phyloP scores from a whole-genome alignment of 495 filamentous ascomycete genomes.

The Aspergillus incahuasiensis region DNA sequence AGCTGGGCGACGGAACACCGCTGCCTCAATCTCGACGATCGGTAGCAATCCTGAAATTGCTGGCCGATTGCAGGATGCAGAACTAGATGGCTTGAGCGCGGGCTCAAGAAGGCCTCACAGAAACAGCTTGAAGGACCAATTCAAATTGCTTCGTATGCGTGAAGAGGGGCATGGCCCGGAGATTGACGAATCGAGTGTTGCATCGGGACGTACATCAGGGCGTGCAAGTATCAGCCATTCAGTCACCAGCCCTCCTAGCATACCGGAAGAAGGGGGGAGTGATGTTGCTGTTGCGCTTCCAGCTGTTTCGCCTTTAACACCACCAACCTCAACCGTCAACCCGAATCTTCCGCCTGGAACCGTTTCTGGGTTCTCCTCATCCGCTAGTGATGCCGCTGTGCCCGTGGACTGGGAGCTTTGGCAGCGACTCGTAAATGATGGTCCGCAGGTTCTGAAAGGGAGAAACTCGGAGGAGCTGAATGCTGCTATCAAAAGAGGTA shows the following conservation, averaged over 20 bases:
- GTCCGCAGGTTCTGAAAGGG: slow-evolving; percentile 76
- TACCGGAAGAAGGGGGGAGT: slow-evolving; percentile 53
- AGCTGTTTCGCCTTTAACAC: slow-evolving; percentile 41
- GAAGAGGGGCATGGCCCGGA: slow-evolving; percentile 64
- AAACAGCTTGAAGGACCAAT: slow-evolving; percentile 77
- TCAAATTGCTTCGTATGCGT: slow-evolving; percentile 75
- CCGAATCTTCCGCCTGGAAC: slow-evolving; percentile 73
- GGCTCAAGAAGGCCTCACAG: slow-evolving; percentile 44
- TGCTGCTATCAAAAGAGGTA: slow-evolving; percentile 84
- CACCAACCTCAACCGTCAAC: slow-evolving; percentile 50
- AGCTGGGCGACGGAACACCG: slow-evolving; percentile 60
- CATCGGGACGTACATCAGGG: slow-evolving; percentile 38
- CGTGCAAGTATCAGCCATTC: slow-evolving; percentile 46
- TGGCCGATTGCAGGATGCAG: slow-evolving; percentile 61
- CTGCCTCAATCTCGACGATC: slow-evolving; percentile 67
- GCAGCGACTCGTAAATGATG: slow-evolving; percentile 93
- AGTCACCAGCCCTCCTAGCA: slow-evolving; percentile 50
- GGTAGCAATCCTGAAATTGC: slow-evolving; percentile 70
- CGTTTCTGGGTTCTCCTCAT: slow-evolving; percentile 67
- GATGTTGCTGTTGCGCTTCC: slow-evolving; percentile 31
- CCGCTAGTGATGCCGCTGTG: slow-evolving; percentile 56
- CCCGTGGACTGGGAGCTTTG: slow-evolving; percentile 96
- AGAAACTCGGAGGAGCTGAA: slow-evolving; percentile 85
- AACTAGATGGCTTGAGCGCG: slow-evolving; percentile 27
- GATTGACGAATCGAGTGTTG: slow-evolving; percentile 31